A percentile compares a stretch with the other conserved stretches of the same genome.
Conservation (phyloP, 371 early-diverging fungal species). For the Antonospora locustae region DNA sequence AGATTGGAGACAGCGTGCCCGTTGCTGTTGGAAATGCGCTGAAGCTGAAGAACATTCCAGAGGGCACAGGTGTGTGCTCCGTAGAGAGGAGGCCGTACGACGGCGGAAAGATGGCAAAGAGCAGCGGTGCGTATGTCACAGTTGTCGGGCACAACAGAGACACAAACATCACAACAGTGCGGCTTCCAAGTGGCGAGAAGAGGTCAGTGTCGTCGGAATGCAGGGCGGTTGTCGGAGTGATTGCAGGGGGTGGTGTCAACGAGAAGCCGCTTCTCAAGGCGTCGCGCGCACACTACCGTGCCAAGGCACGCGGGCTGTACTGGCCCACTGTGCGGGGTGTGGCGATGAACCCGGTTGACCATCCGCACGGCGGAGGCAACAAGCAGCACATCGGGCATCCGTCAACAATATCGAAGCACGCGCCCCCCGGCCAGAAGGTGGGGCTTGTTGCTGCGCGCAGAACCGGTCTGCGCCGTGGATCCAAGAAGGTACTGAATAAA, state of each 20-base stretch:
- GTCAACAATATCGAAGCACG: slow-evolving; percentile 80
- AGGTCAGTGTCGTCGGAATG: slow-evolving; percentile 70
- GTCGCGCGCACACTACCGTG: slow-evolving; percentile 91
- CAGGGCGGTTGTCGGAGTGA: slow-evolving; percentile 91
- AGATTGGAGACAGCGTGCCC: slow-evolving; percentile 84
- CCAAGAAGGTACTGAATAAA: slow-evolving; percentile 33
- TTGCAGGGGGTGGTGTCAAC: slow-evolving; percentile 96
- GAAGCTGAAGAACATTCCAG: slow-evolving; percentile 83
- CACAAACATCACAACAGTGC: slow-evolving; percentile 83
- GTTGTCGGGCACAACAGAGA: slow-evolving; percentile 91
- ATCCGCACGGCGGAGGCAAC: slow-evolving; percentile 97
- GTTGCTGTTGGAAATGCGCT: slow-evolving; percentile 85
- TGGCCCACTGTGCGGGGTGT: slow-evolving; percentile 98
- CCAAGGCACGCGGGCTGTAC: slow-evolving; percentile 86
- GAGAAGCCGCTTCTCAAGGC: slow-evolving; percentile 99
- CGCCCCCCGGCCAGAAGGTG: slow-evolving; percentile 91
- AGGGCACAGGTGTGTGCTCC: slow-evolving; percentile 94
- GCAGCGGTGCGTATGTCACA: slow-evolving; percentile 92
- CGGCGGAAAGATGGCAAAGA: slow-evolving; percentile 88
- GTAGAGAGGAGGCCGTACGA: slow-evolving; percentile 89
- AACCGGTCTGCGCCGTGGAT: slow-evolving; percentile 82
- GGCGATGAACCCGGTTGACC: slow-evolving; percentile 96
- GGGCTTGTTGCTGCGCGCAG: slow-evolving; percentile 93
- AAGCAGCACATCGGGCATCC: slow-evolving; percentile 99
- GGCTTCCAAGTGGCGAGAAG: slow-evolving; percentile 86